Base-by-base conservation (phyloP, 2,329 filamentous ascomycete species). In the Paramyrothecium roridum region DNA sequence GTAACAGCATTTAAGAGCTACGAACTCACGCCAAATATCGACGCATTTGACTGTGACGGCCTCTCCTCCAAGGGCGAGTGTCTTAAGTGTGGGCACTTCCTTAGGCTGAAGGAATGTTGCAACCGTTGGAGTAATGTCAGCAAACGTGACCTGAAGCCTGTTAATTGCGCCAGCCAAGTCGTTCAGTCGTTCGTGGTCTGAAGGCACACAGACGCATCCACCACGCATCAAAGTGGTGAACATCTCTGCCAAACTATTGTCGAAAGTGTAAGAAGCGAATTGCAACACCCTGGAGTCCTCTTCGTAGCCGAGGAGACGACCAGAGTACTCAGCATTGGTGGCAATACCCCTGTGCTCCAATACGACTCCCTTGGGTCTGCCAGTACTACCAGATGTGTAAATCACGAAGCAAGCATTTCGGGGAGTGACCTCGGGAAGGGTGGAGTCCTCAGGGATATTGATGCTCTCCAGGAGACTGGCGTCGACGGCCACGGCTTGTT, bases 321-420 rank as follows among this genome's bases (percentile, higher is more conserved):
- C 54, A 17, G 50, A 53, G 46, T 53, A 53, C 10, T 37, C 48
- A 3, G 51, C 45, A 23, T 53, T 53, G 8, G 54, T 56, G 2
- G 51, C 46, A 37, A 56, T 50, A 8, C 54, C 54, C 26, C 54
- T 48, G 16, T 51, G 49, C 20, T 51, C 49, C 2, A 51, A 30
- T 10, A 51, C 33, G 2, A 83, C 80, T 21, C 82, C 82, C 70
- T 85, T 85, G 13, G 82, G 82, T 54, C 75, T 75, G 8, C 82
- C 82, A 0, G 82, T 85, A 53, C 80, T 84, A 21, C 82, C 82
- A 3, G 81, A 84, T 26, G 82, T 85, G 64, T 84, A 84, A 63
- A 84, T 81, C 13, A 43, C 17, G 33, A 51, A 51, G 49, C 49
- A 51, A 7, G 49, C 49, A 33, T 51, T 51, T n/a, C 30, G 26